phyloP scores from a whole-genome alignment of 495 filamentous ascomycete genomes.

The Hypoxylon rickii region DNA sequence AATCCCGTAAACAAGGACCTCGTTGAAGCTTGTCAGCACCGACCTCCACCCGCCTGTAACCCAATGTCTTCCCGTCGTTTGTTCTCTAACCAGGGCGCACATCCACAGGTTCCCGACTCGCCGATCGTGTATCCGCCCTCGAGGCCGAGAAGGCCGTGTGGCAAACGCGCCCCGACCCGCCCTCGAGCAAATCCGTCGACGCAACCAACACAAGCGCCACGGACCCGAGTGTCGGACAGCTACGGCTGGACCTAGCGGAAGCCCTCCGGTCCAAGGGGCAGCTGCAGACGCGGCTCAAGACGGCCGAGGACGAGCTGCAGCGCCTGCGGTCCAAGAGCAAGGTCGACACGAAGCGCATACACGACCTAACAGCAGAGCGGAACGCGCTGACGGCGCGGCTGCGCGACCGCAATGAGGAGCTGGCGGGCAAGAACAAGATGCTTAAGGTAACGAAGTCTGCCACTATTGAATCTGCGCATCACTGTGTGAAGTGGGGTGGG shows the following conservation, averaged over 20 bases:
- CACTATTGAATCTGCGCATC: no score
- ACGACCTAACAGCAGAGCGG: constrained; percentile 65
- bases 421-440: constrained; percentile 78
- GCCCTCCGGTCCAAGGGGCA: constrained; percentile 73
- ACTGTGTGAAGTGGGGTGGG: no score
- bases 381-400: constrained; percentile 63
- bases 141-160: constrained; percentile 55
- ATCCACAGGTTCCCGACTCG: constrained; percentile 66
- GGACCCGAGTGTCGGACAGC: constrained; percentile 47
- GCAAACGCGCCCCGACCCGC: constrained; percentile 19
- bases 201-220: constrained; percentile 33
- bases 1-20: constrained; percentile 51
- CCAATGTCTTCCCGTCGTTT: neutral
- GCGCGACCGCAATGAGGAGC: constrained; percentile 82
- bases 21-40: constrained; percentile 49
- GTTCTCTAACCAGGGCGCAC: constrained; percentile 19
- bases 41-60: neutral
- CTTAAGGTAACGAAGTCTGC: no score
- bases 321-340: constrained; percentile 61
- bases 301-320: constrained; percentile 63
- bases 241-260: constrained; percentile 68
- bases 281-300: constrained; percentile 63
- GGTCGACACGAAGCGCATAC: constrained; percentile 61
- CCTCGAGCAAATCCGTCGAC: constrained; percentile 33
- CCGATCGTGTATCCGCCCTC: constrained; percentile 65